Percentiles rank a stretch among this genome's conserved stretches.
These are phyloP conservation scores for Pleoardoris graminearum DNA, from an alignment of 2,329 filamentous ascomycete genomes.

Conservation along the genomic window DNA sequence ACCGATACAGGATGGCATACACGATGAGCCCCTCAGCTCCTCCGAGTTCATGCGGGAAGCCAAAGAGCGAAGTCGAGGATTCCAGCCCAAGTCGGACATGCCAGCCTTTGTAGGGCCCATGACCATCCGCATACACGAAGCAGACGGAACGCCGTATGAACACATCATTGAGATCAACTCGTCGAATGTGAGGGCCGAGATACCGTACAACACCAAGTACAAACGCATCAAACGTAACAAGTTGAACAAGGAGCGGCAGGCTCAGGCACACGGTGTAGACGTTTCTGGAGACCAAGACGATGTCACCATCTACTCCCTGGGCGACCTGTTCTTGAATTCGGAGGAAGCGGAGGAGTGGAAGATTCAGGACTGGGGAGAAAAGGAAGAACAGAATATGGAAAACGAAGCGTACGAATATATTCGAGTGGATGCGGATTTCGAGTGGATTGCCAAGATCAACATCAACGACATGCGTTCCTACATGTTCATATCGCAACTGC, in stretches of 20 bases:
- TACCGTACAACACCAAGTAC: conserved; percentile 99
- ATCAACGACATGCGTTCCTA: conserved; percentile 83
- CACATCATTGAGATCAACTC: conserved; percentile 97
- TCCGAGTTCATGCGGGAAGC: conserved; percentile 81
- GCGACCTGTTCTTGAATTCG: conserved; percentile 81
- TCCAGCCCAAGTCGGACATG: conserved; percentile 71
- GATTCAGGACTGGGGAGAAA: conserved; percentile 84
- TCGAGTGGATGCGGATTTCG: conserved; percentile 94
- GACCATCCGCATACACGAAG: conserved; percentile 97
- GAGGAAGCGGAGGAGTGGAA: conserved; percentile 84
- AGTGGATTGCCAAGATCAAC: conserved; percentile 86
- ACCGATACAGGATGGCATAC: conserved; percentile 33
- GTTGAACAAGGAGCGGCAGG: conserved; percentile 76
- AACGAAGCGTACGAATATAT: conserved; percentile 99
- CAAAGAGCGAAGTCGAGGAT: conserved; percentile 73
- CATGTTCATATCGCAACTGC: conserved; percentile 97
- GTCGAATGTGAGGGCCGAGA: conserved; percentile 81
- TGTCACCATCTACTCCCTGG: conserved; percentile 84
- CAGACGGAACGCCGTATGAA: conserved; percentile 96
- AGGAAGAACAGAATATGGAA: conserved; percentile 89
- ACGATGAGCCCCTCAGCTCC: conserved; percentile 59
- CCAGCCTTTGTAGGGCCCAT: conserved; percentile 92
- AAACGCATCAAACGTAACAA: conserved; percentile 91
- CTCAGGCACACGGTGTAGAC: conserved; percentile 65
- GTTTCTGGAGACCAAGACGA: conserved; percentile 72